Conservation (phyloP, 108 stramenopile species). For the Cyclotella sp. region DNA sequence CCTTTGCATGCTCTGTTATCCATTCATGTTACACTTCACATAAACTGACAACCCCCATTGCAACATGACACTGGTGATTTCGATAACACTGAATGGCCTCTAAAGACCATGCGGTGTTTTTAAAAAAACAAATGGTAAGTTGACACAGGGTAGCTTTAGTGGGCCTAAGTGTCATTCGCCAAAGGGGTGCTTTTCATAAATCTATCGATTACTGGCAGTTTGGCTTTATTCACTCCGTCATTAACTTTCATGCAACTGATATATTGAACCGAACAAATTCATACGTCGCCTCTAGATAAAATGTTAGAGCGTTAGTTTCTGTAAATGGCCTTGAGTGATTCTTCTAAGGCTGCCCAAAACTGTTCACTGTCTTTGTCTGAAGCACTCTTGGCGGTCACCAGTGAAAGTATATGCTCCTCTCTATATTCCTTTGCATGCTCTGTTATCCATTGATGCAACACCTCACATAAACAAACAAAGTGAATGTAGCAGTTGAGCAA, state of each 20-base stretch:
- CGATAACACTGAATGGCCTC: constrained; percentile 1
- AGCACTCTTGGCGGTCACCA: constrained; percentile 35
- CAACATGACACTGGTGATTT: constrained; percentile 20
- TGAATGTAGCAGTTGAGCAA: neutral
- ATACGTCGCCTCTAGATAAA: neutral
- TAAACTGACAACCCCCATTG: neutral
- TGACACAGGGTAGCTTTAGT: neutral
- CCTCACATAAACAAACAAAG: constrained; percentile 32
- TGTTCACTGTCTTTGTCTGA: neutral
- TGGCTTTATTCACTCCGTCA: neutral
- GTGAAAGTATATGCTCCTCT: constrained; percentile 51
- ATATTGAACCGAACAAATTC: no score
- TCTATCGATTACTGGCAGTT: neutral
- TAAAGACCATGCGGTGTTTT: no score
- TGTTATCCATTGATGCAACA: constrained; percentile 64
- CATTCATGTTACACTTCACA: constrained; percentile 62
- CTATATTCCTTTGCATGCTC: constrained; percentile 52
- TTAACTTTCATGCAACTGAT: no score
- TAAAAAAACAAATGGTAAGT: neutral
- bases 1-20: constrained; percentile 53
- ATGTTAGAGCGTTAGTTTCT: neutral
- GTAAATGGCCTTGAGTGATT: constrained; percentile 9
- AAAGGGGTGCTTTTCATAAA: neutral
- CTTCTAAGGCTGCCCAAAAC: constrained; percentile 11
- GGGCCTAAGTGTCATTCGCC: constrained; percentile 16